Evolutionary conservation across 2,329 filamentous ascomycete genomes (phyloP).

Genomic region (Coniella lustricola): DNA sequence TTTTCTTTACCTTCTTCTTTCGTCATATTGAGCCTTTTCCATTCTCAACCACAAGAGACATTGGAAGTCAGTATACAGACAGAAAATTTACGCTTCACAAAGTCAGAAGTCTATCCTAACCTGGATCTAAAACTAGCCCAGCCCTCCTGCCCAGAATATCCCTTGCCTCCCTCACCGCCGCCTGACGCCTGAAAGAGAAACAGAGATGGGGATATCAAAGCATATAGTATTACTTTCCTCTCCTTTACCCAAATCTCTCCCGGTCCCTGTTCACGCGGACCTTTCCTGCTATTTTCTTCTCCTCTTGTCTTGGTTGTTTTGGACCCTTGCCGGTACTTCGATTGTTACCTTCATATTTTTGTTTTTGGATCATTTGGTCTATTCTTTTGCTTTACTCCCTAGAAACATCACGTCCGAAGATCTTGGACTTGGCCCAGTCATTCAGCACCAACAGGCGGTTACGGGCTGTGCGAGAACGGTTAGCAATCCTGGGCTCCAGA

Average conservation of each 20-base stretch:
- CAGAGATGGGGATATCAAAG: slow-evolving; percentile 1
- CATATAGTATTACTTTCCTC: background rate
- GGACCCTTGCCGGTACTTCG: too few relatives aligned
- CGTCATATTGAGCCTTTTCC: background rate
- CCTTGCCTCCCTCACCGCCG: background rate
- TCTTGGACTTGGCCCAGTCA: slow-evolving; percentile 95
- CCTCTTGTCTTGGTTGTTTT: background rate
- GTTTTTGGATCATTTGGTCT: too few relatives aligned
- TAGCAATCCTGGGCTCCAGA: too few relatives aligned
- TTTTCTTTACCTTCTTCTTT: too few relatives aligned
- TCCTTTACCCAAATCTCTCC: background rate
- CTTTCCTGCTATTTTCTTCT: background rate
- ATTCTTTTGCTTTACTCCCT: slow-evolving; percentile 51
- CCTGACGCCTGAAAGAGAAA: slow-evolving; percentile 1
- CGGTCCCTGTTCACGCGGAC: background rate
- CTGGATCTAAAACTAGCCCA: too few relatives aligned
- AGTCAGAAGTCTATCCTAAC: slow-evolving; percentile 1
- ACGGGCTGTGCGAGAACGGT: too few relatives aligned
- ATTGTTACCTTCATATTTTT: too few relatives aligned
- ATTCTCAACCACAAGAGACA: background rate
- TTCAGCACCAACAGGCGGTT: slow-evolving; percentile 89
- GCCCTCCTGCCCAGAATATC: too few relatives aligned
- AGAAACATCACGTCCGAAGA: slow-evolving; percentile 92
- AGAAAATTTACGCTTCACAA: background rate
- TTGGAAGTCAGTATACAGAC: too few relatives aligned